Evolutionary conservation across 257 asterid genomes (phyloP).

Genomic region (Lycium barbarum): DNA sequence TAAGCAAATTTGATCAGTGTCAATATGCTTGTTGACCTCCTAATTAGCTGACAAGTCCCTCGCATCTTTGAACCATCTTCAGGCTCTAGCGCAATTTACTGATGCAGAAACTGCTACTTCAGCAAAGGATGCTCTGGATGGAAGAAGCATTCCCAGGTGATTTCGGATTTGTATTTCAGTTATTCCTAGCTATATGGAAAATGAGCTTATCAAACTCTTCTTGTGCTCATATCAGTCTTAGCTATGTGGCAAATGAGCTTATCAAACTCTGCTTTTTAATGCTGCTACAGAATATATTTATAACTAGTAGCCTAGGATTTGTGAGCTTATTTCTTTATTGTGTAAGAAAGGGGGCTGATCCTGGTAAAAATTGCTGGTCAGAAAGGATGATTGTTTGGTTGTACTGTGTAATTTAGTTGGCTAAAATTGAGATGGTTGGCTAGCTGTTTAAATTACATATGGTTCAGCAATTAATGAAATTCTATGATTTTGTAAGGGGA

Average conservation of each 20-base stretch:
- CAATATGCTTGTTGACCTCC: conserved; percentile 19
- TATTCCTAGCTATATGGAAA: conserved; percentile 33
- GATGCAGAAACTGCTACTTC: conserved; percentile 85
- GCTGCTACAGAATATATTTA: background rate
- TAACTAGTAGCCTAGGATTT: background rate
- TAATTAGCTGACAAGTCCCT: conserved; percentile 25
- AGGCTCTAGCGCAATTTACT: conserved; percentile 95
- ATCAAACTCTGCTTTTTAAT: background rate
- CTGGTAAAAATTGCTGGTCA: conserved; percentile 6
- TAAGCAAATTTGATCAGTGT: background rate
- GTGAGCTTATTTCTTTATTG: conserved; percentile 7
- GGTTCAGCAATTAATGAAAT: background rate
- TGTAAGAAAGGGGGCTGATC: background rate
- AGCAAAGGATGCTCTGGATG: conserved; percentile 95
- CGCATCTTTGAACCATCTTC: conserved; percentile 8
- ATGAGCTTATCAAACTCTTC: conserved; percentile 28
- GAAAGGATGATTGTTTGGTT: background rate
- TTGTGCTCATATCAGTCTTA: conserved; percentile 6
- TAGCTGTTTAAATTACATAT: conserved; percentile 1
- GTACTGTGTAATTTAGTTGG: background rate
- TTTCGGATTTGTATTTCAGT: conserved; percentile 65
- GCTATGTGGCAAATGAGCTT: conserved; percentile 18
- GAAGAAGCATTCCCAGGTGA: conserved; percentile 98
- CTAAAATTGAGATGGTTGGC: conserved; percentile 4
- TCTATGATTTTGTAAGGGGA: background rate